Percentiles rank a stretch among this genome's conserved stretches.
phyloP scores from a whole-genome alignment of 2,329 filamentous ascomycete genomes.

The Xylariaceae sp. region DNA sequence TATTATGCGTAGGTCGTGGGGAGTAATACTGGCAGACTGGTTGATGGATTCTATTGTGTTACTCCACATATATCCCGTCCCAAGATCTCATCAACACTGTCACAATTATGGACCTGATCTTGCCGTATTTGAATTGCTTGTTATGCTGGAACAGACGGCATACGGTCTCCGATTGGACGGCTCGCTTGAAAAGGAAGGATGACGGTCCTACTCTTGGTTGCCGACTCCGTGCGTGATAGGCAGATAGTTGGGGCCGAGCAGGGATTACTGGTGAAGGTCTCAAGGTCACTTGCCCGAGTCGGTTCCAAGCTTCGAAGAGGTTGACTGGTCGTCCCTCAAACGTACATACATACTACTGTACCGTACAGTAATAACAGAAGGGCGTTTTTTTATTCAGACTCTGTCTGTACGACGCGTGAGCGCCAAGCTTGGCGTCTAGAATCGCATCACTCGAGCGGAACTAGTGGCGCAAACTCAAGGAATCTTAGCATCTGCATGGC shows the following conservation, averaged over 20 bases:
- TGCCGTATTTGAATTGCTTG: slow-evolving; percentile 1
- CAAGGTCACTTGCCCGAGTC: slow-evolving; percentile 17
- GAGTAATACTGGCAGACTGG: slow-evolving; percentile 4
- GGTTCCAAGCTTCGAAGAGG: slow-evolving; percentile 23
- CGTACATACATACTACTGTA: neutral
- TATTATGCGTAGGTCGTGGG: neutral
- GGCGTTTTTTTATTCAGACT: neutral
- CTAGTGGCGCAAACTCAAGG: slow-evolving; percentile 23
- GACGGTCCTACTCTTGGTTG: slow-evolving; percentile 3
- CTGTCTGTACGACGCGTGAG: slow-evolving; percentile 19
- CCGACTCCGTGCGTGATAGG: slow-evolving; percentile 1
- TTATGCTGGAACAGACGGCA: slow-evolving; percentile 14
- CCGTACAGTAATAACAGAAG: neutral
- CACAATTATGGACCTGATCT: slow-evolving; percentile 9
- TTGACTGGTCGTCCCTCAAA: neutral
- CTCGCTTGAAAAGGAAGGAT: slow-evolving; percentile 8
- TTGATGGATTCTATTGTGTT: slow-evolving; percentile 19
- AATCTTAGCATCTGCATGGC: slow-evolving; percentile 29
- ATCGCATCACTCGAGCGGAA: slow-evolving; percentile 20
- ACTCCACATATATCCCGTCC: slow-evolving; percentile 10
- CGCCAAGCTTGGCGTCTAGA: slow-evolving; percentile 27
- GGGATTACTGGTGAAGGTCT: neutral
- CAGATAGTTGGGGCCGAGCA: slow-evolving; percentile 16
- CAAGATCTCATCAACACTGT: neutral
- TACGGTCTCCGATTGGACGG: slow-evolving; percentile 9